These are phyloP conservation scores for Haplographium delicatum DNA, from an alignment of 495 filamentous ascomycete genomes.

Conservation along the genomic window DNA sequence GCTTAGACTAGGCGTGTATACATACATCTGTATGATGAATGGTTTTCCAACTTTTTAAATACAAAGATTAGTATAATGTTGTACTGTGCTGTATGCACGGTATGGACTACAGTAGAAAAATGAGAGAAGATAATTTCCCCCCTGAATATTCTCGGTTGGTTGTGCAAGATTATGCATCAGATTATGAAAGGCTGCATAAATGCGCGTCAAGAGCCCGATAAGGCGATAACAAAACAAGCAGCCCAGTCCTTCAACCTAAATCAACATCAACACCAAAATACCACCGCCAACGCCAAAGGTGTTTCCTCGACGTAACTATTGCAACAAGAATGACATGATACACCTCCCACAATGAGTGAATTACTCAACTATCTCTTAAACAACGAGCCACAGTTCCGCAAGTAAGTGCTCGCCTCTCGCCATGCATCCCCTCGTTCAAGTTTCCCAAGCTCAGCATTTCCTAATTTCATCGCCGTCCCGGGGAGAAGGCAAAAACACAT, in stretches of 20 bases:
- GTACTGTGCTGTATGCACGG: too few species aligned
- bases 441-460: too few species aligned
- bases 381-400: slow-evolving; percentile 61
- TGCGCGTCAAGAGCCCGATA: background rate
- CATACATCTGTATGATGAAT: slow-evolving; percentile 3
- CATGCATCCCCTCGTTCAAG: background rate
- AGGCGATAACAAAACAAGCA: slow-evolving; percentile 5
- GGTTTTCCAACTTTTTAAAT: background rate
- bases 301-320: background rate
- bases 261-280: background rate
- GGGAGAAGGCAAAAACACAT: too few species aligned
- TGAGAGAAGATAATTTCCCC: too few species aligned
- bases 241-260: background rate
- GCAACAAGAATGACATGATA: background rate
- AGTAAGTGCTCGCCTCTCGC: slow-evolving; percentile 33
- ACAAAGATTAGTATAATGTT: background rate
- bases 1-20: slow-evolving; percentile 13
- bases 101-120: too few species aligned
- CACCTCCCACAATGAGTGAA: slow-evolving; percentile 42
- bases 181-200: slow-evolving; percentile 1
- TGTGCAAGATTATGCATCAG: background rate
- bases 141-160: too few species aligned
- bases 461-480: too few species aligned
- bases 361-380: slow-evolving; percentile 56
- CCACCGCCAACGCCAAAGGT: background rate